Percentiles rank a stretch among this genome's conserved stretches.
phyloP scores from a whole-genome alignment of 2,329 filamentous ascomycete genomes.

The Cercospora zeina region DNA sequence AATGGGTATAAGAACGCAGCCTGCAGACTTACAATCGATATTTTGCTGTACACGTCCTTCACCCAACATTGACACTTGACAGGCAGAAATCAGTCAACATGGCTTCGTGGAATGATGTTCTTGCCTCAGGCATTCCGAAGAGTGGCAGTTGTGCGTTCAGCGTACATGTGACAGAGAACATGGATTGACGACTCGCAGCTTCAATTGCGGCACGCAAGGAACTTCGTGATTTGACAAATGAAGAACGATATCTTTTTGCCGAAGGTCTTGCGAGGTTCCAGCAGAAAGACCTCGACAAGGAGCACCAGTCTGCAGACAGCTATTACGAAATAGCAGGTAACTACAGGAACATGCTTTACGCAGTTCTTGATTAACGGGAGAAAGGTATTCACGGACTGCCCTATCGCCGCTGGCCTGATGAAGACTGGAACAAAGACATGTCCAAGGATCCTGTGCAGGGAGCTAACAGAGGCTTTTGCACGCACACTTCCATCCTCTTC shows the following conservation, averaged over 20 bases:
- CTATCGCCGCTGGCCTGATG: neutral
- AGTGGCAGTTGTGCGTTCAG: neutral
- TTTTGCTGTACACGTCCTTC: neutral
- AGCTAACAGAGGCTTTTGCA: neutral
- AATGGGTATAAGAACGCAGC: neutral
- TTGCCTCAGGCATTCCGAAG: neutral
- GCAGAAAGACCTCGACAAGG: neutral
- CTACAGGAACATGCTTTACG: neutral
- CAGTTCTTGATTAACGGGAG: too few species aligned
- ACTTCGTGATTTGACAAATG: neutral
- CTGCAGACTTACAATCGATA: neutral
- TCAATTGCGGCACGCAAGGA: neutral
- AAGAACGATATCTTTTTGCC: neutral
- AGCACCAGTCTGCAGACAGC: neutral
- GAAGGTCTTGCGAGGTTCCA: constrained; percentile 1
- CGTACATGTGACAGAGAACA: neutral
- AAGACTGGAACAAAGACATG: neutral
- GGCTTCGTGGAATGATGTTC: neutral
- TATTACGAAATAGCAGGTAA: neutral
- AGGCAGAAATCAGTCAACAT: neutral
- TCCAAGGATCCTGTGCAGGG: neutral
- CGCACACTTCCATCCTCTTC: neutral
- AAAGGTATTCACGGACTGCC: neutral
- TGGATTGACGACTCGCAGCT: neutral
- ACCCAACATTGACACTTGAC: neutral